Evolutionary conservation across 495 filamentous ascomycete genomes (phyloP), one percentile per base, ranked within the genome.

Genomic region (Aspergillus bridgeri): DNA sequence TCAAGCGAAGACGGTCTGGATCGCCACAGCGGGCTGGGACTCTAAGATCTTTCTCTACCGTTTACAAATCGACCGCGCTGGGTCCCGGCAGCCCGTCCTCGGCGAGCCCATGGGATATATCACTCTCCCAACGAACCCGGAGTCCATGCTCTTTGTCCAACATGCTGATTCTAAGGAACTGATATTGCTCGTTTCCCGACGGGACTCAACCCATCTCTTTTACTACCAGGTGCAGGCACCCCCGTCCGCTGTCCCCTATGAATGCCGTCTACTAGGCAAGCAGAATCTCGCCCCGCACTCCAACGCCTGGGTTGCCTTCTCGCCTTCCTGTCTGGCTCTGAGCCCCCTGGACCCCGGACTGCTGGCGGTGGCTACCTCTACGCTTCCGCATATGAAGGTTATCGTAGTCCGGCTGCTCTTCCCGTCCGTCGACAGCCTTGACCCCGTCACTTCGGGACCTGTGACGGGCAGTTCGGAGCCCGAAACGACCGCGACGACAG

Each of bases 11-110:
- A 45, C 17, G 5, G 43, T 68, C 15, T 81, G 82, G 73, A 59
- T 89, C 52, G 83, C 83, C 2, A 89, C 83, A 7, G 85, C 85
- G 6, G 84, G 84, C 3, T 89, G 87, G 83, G 86, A 89, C 62
- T 65, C 76, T 6, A 84, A 76, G 51, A 70, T 89, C 42, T 63
- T 76, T 27, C 48, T 88, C 20, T 88, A 89, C 64, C 55, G 29
- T 17, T 29, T 74, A 43, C 48, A 52, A n/a, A 57, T 68, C 29
- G 48, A 47, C 23, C 59, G 52, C 17, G 51, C 27, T 27, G 20
- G 54, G 11, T 29, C 63, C 46, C 29, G 48, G 8, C 25, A 56
- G 15, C 45, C 51, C 3, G 51, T 51, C 9, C 65, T 79, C 18
- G 69, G 70, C 42, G 53, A 69, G 3, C 81, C 81, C 0, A 65